Conservation (phyloP, 2,329 filamentous ascomycete species). For the Trichophyton simii region DNA sequence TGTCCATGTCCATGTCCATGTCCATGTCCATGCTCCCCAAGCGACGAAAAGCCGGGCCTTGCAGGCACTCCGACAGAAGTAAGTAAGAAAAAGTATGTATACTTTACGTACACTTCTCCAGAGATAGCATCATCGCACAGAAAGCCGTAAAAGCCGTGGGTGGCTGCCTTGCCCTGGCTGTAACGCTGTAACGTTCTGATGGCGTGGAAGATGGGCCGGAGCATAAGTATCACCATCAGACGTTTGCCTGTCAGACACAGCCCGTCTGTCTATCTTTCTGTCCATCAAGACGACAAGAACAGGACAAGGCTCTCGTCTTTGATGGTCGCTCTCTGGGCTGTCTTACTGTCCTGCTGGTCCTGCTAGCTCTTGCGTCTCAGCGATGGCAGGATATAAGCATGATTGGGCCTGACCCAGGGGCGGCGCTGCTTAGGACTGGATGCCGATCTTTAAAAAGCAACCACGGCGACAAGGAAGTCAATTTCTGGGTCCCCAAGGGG, state of each 20-base stretch:
- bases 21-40: too few relatives aligned
- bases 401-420: not conserved
- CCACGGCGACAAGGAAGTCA: not conserved
- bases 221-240: too few relatives aligned
- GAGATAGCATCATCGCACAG: not conserved
- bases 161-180: not conserved
- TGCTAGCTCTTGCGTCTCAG: not conserved
- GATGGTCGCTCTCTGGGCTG: too few relatives aligned
- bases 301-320: not conserved
- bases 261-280: too few relatives aligned
- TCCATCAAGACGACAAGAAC: not conserved
- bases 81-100: too few relatives aligned
- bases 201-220: not conserved
- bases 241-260: too few relatives aligned
- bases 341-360: too few relatives aligned
- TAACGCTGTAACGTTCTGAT: not conserved
- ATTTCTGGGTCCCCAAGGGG: not conserved
- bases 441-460: slow-evolving; percentile 1
- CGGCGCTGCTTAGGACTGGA: not conserved
- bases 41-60: too few relatives aligned
- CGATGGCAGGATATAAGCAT: not conserved
- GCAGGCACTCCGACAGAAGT: too few relatives aligned
- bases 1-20: too few relatives aligned
- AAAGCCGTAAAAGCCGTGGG: not conserved
- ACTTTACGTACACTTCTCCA: not conserved